Evolutionary conservation across 169 alveolate genomes (phyloP), one percentile per base, ranked within the genome.

Genomic region (Plasmodium knowlesi): DNA sequence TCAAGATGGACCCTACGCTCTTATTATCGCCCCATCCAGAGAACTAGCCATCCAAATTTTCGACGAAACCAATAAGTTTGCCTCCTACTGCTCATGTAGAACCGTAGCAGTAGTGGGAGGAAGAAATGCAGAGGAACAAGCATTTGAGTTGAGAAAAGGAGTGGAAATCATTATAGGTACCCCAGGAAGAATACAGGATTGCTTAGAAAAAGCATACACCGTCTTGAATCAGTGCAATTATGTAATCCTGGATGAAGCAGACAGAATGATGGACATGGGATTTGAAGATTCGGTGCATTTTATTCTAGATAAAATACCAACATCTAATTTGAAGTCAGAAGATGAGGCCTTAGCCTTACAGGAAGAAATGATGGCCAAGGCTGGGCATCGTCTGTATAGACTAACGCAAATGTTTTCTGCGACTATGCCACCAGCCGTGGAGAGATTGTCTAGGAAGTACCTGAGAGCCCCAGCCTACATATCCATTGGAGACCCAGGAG

Each of bases 211-310:
- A 84, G 97, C 99, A 25, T 96, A 96, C 85, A 97, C 99, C 2
- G 99, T 98, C 10, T 93, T 99, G 46, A 97, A 97, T 25, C 98
- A 98, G 90, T 98, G 99, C 92, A 97, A 97, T 84, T 99, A 98
- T 94, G 98, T 98, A 22, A 97, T 98, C 12, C 94, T 99, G 22
- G 99, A 99, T 95, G 99, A 99, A 92, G 99, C 99, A 5, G 99
- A 99, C 94, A 83, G 98, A 19, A 98, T 99, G 99, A 97, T 99
- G 78, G 99, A 99, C 93, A 95, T 98, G 98, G 99, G 99, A 39
- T 98, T 98, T 95, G 99, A 98, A 94, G 99, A 98, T 32, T 97
- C 98, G 76, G 99, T 99, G 3, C 98, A 98, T 82, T 96, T 95
- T 43, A 98, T 98, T 37, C 92, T 99, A 57, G 98, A 97, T 81